phyloP scores from a whole-genome alignment of 805 yeast species.

The Candida palmyrensis region DNA sequence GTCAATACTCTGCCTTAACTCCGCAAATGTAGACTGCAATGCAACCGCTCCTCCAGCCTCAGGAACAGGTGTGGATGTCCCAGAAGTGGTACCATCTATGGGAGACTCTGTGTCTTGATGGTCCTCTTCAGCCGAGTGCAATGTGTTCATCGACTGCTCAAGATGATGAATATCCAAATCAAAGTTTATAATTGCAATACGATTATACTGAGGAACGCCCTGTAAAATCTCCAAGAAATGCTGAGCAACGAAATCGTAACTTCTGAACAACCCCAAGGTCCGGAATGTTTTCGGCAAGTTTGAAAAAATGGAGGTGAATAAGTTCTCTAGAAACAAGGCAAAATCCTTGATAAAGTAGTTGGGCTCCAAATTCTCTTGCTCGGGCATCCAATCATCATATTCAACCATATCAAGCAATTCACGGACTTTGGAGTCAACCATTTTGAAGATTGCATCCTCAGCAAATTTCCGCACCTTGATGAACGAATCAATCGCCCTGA shows the following conservation, averaged over 20 bases:
- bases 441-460: conserved; percentile 73
- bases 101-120: conserved; percentile 9
- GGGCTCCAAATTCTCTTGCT: conserved; percentile 50
- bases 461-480: conserved; percentile 60
- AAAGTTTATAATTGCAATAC: conserved; percentile 64
- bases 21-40: conserved; percentile 68
- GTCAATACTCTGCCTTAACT: conserved; percentile 74
- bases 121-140: too few species aligned
- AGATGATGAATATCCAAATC: conserved; percentile 75
- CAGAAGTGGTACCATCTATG: conserved; percentile 17
- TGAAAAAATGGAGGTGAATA: conserved; percentile 79
- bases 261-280: conserved; percentile 76
- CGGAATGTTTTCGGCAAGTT: conserved; percentile 75
- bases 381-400: conserved; percentile 72
- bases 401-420: conserved; percentile 81
- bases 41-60: conserved; percentile 39
- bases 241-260: conserved; percentile 78
- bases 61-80: neutral
- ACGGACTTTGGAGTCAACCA: conserved; percentile 75
- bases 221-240: conserved; percentile 60
- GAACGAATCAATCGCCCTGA: conserved; percentile 51
- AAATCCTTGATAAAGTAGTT: conserved; percentile 74
- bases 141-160: conserved; percentile 47
- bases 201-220: conserved; percentile 50
- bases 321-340: conserved; percentile 77